Base-by-base conservation (phyloP, 1,284 basidiomycete species). In the Boletus mariae region DNA sequence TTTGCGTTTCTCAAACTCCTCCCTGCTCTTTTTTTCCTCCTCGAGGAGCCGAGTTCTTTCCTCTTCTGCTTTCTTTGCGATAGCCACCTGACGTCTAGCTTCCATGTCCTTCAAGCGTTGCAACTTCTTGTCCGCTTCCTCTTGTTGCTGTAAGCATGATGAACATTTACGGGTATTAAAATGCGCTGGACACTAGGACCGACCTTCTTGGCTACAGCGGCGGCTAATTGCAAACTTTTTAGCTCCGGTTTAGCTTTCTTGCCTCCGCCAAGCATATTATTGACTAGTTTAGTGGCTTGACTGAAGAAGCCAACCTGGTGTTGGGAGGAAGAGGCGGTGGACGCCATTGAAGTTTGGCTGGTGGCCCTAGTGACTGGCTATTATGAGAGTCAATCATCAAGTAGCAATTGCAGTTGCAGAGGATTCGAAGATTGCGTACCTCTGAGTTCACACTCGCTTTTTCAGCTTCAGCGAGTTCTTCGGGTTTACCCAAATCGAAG, bases 201-300 rank as follows among this genome's bases (percentile, higher is more conserved):
- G 34, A 93, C 92, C 85, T 88, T 93, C 75, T 90, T 93, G 2
- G 90, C 90, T 5, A 84, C 90, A 15, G 82, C 82, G 0, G 66
- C 88, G 15, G 92, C 92, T 55, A 86, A 80, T 64, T 92, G 88
- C 20, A 94, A 67, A 51, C 89, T 92, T 75, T 93, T 94, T 49
- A 92, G 82, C 59, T 90, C 87, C 2, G 80, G 73, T 61, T 87
- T 87, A 32, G 64, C 72, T 65, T 88, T 90, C 61, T 64, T 90
- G 56, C 75, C 75, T 6, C 77, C 79, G 10, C 86, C 82, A 47
- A 88, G 71, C 56, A 87, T 77, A 54, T 73, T 87, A 53, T 73
- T 82, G 46, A 87, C 73, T 23, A 87, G 69, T 61, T 83, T 88
- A 17, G 80, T 79, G 9, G 87, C 85, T 56, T 87, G 83, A 34